These are phyloP conservation scores for Fusarium solani-melongenae DNA, from an alignment of 2,329 filamentous ascomycete genomes.

Conservation along the genomic window DNA sequence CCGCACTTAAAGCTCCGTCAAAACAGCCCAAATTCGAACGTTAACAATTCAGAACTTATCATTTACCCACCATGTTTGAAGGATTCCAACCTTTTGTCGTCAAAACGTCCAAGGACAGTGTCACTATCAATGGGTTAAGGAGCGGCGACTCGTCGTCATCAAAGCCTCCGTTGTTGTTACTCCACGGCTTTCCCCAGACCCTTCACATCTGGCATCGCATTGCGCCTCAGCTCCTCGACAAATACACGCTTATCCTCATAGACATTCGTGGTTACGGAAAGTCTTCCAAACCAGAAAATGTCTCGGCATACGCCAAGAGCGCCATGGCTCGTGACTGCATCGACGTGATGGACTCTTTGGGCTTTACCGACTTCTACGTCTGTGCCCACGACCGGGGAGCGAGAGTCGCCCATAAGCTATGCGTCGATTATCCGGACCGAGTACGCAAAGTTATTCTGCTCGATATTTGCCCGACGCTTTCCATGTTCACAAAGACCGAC, in stretches of 20 bases:
- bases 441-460: conserved; percentile 58
- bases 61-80: conserved; percentile 50
- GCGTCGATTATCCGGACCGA: conserved; percentile 57
- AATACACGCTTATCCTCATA: conserved; percentile 57
- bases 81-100: conserved; percentile 53
- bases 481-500: conserved; percentile 60
- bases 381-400: conserved; percentile 69
- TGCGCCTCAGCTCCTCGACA: conserved; percentile 50
- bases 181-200: conserved; percentile 66
- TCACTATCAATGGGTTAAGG: conserved; percentile 58
- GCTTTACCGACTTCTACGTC: conserved; percentile 56
- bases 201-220: conserved; percentile 64
- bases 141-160: conserved; percentile 44
- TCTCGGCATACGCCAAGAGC: conserved; percentile 57
- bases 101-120: conserved; percentile 46
- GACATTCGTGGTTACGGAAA: conserved; percentile 64
- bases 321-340: conserved; percentile 61
- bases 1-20: background rate
- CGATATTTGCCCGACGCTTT: conserved; percentile 66
- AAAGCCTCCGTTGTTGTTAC: conserved; percentile 57
- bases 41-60: background rate
- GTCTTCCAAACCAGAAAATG: conserved; percentile 57
- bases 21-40: background rate
- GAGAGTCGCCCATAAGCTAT: conserved; percentile 64
- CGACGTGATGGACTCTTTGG: conserved; percentile 57